Percentiles rank a stretch among this genome's conserved stretches.
Evolutionary conservation across 495 filamentous ascomycete species (phyloP).

Genomic region (Oidiodendron maius): DNA sequence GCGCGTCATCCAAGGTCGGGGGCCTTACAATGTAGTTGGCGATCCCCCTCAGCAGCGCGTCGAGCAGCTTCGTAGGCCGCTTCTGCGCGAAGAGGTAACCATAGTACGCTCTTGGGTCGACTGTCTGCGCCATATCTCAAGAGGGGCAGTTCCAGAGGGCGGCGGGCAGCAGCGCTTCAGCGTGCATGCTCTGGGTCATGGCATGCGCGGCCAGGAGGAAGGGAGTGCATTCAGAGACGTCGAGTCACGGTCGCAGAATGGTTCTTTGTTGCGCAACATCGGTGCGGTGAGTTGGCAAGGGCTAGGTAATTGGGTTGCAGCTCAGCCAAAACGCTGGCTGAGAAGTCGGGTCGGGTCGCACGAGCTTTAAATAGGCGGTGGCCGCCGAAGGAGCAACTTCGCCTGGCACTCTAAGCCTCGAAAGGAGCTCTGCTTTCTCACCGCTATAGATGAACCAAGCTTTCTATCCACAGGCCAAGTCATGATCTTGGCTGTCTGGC

Average conservation of each 20-base stretch:
- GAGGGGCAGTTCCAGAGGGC: not conserved
- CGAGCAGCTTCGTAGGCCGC: constrained; percentile 65
- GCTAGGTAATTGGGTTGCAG: not conserved
- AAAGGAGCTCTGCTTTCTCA: not conserved
- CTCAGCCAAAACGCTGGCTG: too few relatives aligned
- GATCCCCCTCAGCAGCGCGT: constrained; percentile 73
- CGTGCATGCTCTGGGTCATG: not conserved
- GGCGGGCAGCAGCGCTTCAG: not conserved
- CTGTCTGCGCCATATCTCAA: constrained; percentile 18
- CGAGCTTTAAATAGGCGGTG: not conserved
- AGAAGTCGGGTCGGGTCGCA: not conserved
- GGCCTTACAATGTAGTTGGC: constrained; percentile 73
- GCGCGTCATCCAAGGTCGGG: constrained; percentile 3
- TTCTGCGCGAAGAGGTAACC: constrained; percentile 81
- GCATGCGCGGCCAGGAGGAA: not conserved
- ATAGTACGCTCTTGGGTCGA: constrained; percentile 50
- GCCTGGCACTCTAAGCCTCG: not conserved
- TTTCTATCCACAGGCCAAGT: not conserved
- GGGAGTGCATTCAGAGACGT: not conserved
- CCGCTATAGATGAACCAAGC: too few relatives aligned
- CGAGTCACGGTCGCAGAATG: not conserved
- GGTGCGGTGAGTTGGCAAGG: not conserved
- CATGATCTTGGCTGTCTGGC: not conserved
- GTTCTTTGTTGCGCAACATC: constrained; percentile 1
- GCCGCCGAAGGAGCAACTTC: not conserved